Conservation (phyloP, 129 eudicot genomes). For the Tanacetum coccineum region DNA sequence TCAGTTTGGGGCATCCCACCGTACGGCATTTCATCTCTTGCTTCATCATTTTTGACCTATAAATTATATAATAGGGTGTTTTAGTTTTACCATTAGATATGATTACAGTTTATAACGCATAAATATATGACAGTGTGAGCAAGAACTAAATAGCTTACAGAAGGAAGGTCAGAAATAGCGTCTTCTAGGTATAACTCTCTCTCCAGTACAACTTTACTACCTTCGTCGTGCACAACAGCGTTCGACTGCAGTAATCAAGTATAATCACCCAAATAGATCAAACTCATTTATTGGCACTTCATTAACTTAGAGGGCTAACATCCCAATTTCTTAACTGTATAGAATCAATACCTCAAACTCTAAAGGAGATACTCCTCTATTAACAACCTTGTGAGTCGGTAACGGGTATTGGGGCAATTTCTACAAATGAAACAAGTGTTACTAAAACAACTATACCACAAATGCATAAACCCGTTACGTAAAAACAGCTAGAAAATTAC, state of each 20-base stretch:
- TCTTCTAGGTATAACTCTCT: slow-evolving; percentile 47
- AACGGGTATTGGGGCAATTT: slow-evolving; percentile 76
- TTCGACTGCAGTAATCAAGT: slow-evolving; percentile 33
- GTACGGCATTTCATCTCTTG: too few species aligned
- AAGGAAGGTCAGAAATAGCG: slow-evolving; percentile 79
- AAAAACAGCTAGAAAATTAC: slow-evolving; percentile 21
- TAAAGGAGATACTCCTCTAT: slow-evolving; percentile 57
- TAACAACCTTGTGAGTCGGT: slow-evolving; percentile 77
- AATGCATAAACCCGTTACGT: neutral
- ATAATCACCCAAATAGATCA: too few species aligned
- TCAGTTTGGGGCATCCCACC: too few species aligned
- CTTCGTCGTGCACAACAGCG: slow-evolving; percentile 54
- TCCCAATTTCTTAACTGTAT: too few species aligned
- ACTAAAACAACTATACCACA: neutral
- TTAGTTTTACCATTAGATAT: too few species aligned
- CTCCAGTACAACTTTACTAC: slow-evolving; percentile 30
- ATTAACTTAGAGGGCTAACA: too few species aligned
- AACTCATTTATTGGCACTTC: too few species aligned
- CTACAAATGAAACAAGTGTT: slow-evolving; percentile 32
- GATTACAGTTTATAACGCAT: too few species aligned
- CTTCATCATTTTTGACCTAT: too few species aligned
- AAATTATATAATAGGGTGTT: too few species aligned
- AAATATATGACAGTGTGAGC: neutral
- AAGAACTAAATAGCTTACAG: slow-evolving; percentile 33
- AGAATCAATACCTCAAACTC: slow-evolving; percentile 64